A percentile compares a stretch with the other conserved stretches of the same genome.
phyloP scores from a whole-genome alignment of 2,329 filamentous ascomycete genomes.

The Penicillium sp. region DNA sequence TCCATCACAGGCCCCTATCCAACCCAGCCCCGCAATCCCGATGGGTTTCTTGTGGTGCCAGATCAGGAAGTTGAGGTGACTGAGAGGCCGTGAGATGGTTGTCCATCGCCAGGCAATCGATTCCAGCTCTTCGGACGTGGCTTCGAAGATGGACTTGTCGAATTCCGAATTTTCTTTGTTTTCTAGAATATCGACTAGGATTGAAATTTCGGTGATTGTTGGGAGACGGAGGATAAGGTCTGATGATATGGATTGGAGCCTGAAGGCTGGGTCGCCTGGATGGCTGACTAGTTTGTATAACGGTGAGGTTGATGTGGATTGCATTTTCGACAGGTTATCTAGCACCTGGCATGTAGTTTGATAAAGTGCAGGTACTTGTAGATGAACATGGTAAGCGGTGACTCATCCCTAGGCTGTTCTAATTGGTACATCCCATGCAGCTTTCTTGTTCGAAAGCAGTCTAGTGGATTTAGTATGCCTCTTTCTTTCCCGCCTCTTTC shows the following conservation, averaged over 20 bases:
- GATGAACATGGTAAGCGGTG: too few relatives aligned
- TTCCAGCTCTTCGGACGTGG: not conserved
- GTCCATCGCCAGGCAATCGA: constrained; percentile 3
- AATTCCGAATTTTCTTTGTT: constrained; percentile 7
- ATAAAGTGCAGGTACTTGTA: too few relatives aligned
- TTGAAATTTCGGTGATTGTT: not conserved
- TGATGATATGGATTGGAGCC: not conserved
- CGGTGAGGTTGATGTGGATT: not conserved
- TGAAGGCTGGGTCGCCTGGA: not conserved
- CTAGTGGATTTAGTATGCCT: too few relatives aligned
- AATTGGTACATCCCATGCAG: too few relatives aligned
- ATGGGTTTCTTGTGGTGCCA: not conserved
- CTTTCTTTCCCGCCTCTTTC: too few relatives aligned
- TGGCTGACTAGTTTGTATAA: not conserved
- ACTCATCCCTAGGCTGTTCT: too few relatives aligned
- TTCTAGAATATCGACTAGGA: not conserved
- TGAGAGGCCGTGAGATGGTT: not conserved
- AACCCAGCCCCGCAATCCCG: constrained; percentile 4
- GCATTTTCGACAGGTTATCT: not conserved
- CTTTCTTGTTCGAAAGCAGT: too few relatives aligned
- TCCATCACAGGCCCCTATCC: constrained; percentile 2
- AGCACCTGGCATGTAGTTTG: too few relatives aligned
- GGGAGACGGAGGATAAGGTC: constrained; percentile 1
- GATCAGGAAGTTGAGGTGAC: constrained; percentile 1
- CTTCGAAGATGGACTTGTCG: constrained; percentile 3